Evolutionary conservation across 2,329 filamentous ascomycete species (phyloP).

Genomic region (Ceratocystis cubensis): DNA sequence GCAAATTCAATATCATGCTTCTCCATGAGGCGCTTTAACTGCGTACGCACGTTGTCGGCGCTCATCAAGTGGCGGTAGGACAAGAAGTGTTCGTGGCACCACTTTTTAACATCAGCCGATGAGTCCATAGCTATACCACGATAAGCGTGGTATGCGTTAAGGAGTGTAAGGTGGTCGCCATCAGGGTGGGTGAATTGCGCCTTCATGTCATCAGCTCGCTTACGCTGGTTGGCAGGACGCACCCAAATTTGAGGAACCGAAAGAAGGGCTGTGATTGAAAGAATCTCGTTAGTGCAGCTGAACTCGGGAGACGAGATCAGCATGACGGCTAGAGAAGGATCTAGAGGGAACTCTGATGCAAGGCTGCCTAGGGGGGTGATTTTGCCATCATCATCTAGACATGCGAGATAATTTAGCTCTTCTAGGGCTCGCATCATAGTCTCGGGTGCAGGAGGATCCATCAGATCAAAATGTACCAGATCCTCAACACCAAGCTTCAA

Average conservation of each 20-base stretch:
- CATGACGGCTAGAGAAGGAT: slow-evolving; percentile 92
- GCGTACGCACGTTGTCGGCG: slow-evolving; percentile 83
- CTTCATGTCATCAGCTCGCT: slow-evolving; percentile 97
- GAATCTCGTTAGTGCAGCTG: slow-evolving; percentile 95
- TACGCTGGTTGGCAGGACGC: slow-evolving; percentile 70
- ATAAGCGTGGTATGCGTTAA: slow-evolving; percentile 98
- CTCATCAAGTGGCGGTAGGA: slow-evolving; percentile 78
- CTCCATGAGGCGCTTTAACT: slow-evolving; percentile 96
- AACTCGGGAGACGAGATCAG: slow-evolving; percentile 95
- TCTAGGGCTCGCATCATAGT: slow-evolving; percentile 96
- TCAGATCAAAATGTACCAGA: slow-evolving; percentile 93
- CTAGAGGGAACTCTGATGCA: slow-evolving; percentile 89
- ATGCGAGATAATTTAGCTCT: slow-evolving; percentile 94
- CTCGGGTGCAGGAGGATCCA: slow-evolving; percentile 96
- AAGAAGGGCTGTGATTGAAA: slow-evolving; percentile 85
- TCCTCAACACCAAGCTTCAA: slow-evolving; percentile 96
- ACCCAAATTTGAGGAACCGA: slow-evolving; percentile 92
- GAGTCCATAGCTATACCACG: slow-evolving; percentile 53
- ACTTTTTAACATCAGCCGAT: slow-evolving; percentile 61
- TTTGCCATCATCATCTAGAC: slow-evolving; percentile 90
- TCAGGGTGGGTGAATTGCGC: slow-evolving; percentile 81
- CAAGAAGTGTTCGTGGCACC: slow-evolving; percentile 96
- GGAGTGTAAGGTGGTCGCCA: slow-evolving; percentile 87
- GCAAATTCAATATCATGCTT: slow-evolving; percentile 73
- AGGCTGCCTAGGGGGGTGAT: slow-evolving; percentile 74